Conservation (phyloP, 345 rosid genomes). For the Euphorbia lathyris region DNA sequence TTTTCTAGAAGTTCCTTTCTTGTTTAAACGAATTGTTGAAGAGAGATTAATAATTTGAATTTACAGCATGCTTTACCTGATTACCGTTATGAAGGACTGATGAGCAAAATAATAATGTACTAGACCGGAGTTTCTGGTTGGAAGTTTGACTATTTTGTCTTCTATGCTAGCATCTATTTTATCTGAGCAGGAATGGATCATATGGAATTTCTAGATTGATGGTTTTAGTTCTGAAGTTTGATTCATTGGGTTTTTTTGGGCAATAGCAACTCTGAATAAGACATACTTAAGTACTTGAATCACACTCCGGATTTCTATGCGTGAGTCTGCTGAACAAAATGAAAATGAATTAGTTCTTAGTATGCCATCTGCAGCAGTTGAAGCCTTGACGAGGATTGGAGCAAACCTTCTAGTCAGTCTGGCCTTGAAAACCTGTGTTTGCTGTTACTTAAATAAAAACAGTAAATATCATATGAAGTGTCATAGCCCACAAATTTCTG, state of each 20-base stretch:
- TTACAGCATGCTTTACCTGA: neutral
- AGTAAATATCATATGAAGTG: neutral
- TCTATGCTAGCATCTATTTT: neutral
- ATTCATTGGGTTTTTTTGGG: neutral
- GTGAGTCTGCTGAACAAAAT: neutral
- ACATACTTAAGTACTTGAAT: neutral
- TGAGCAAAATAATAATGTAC: neutral
- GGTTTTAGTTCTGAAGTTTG: neutral
- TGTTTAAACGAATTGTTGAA: neutral
- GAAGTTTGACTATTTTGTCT: neutral
- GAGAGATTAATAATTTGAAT: neutral
- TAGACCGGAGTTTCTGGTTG: neutral
- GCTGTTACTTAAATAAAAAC: neutral
- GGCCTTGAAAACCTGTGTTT: neutral
- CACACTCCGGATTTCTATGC: neutral
- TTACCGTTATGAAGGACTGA: neutral
- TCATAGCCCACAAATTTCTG: neutral
- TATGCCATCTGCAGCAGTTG: neutral
- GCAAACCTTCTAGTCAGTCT: neutral
- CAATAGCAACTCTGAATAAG: neutral
- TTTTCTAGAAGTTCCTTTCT: neutral
- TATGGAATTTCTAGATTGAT: neutral
- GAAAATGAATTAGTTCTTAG: neutral
- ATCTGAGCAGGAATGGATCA: neutral
- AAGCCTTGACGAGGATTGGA: neutral